Evolutionary conservation across 2,329 filamentous ascomycete species (phyloP), one percentile per base, ranked within the genome.

Genomic region (Xylaria polymorpha): DNA sequence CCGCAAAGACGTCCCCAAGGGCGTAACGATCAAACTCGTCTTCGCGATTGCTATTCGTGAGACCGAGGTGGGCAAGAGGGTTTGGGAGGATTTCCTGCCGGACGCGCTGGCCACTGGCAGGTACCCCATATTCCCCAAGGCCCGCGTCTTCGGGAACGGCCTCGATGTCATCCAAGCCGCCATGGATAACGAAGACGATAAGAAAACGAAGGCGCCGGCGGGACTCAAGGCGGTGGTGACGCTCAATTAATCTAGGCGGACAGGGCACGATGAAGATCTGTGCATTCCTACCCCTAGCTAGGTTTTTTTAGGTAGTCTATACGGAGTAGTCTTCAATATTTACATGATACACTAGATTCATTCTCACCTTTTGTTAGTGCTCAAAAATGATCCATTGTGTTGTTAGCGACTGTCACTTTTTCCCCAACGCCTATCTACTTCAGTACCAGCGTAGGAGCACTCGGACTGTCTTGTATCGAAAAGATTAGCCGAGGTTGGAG

Each of bases 31-130:
- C 3, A 14, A 50, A 51, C n/a, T 25, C 7, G 53, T 72, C 14
- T 60, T 66, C 5, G 70, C 62, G 22, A 64, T 72, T 20, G 62
- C 55, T 12, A 70, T 71, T 55, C 70, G 70, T 18, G 25, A 63
- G 1, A 71, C 66, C 22, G 20, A 50, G 10, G 68, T 71, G 12
- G 39, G 65, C 18, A 61, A 66, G 22, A 68, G 56, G 61, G 63
- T 71, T 3, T 72, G 66, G 58, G 64, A 66, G 15, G 65, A 71
- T 4, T 70, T 64, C 50, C 35, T 72, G 37, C 70, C 70, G 15
- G 51, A 65, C 29, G 68, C 65, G 4, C 63, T 72, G 3, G 57
- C 59, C 14, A 61, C 50, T 20, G 62, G 65, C n/a, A 68, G 62
- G 25, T 72, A 68, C 20, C 58, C 64, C 12, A 55, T 50, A n/a